A percentile compares a stretch with the other conserved stretches of the same genome.
Conservation (phyloP, 164 flowering plant genomes). For the Chimonanthus praecox region DNA sequence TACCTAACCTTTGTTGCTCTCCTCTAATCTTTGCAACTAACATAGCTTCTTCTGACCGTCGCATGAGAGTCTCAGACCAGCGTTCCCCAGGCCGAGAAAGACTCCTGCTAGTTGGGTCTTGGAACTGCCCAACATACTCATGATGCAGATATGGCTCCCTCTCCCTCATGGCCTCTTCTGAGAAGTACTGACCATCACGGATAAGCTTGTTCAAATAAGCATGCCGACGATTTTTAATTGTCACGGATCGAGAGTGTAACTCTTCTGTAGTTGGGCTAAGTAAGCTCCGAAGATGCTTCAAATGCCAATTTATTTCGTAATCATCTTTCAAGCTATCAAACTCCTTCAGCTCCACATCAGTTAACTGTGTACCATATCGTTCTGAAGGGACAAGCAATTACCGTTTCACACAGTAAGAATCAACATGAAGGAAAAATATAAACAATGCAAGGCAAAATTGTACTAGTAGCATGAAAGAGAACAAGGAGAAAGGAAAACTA, state of each 20-base stretch:
- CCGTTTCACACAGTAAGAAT: background rate
- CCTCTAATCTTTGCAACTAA: slow-evolving; percentile 74
- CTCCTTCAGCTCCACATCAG: slow-evolving; percentile 49
- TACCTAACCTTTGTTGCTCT: slow-evolving; percentile 83
- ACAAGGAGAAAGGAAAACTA: too few relatives aligned
- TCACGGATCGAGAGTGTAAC: slow-evolving; percentile 36
- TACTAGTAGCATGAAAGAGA: too few relatives aligned
- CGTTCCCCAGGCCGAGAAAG: slow-evolving; percentile 91
- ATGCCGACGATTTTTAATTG: slow-evolving; percentile 76
- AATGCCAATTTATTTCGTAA: slow-evolving; percentile 86
- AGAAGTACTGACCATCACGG: slow-evolving; percentile 70
- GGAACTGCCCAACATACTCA: slow-evolving; percentile 86
- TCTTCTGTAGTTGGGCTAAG: slow-evolving; percentile 61
- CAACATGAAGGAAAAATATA: background rate
- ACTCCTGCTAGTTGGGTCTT: slow-evolving; percentile 61
- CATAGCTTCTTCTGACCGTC: slow-evolving; percentile 77
- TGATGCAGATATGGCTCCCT: slow-evolving; percentile 95
- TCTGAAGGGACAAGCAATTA: slow-evolving; percentile 31
- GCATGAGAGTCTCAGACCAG: slow-evolving; percentile 88
- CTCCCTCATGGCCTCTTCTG: slow-evolving; percentile 97
- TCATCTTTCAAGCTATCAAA: slow-evolving; percentile 61
- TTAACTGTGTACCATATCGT: slow-evolving; percentile 65
- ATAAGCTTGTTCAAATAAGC: slow-evolving; percentile 68
- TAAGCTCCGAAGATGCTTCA: slow-evolving; percentile 46
- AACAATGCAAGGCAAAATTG: too few relatives aligned